A percentile compares a stretch with the other conserved stretches of the same genome.
Evolutionary conservation across 78 protist genomes (phyloP).

Genomic region (Polysphondylium violaceum): DNA sequence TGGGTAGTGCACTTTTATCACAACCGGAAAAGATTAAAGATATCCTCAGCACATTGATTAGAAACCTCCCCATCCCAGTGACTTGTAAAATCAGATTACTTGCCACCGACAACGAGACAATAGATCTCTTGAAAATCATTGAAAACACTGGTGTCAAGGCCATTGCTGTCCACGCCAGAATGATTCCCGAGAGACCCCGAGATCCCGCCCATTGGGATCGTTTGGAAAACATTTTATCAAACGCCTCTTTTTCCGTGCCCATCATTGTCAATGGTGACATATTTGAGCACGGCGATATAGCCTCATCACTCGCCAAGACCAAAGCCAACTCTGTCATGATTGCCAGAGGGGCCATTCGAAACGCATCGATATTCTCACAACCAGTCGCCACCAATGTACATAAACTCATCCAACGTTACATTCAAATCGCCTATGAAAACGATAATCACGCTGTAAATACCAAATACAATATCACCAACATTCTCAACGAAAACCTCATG

Average conservation of each 20-base stretch:
- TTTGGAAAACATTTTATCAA: conserved; percentile 29
- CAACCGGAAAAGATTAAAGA: conserved; percentile 75
- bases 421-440: neutral
- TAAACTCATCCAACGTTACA: conserved; percentile 28
- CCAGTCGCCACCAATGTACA: neutral
- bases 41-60: conserved; percentile 66
- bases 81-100: conserved; percentile 83
- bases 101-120: conserved; percentile 35
- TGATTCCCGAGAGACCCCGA: conserved; percentile 75
- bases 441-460: conserved; percentile 24
- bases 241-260: conserved; percentile 60
- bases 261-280: conserved; percentile 83
- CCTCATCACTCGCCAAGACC: conserved; percentile 1
- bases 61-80: conserved; percentile 77
- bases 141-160: conserved; percentile 80
- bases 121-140: conserved; percentile 65
- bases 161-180: conserved; percentile 78
- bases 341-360: conserved; percentile 76
- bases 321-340: conserved; percentile 72
- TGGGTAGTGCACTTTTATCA: conserved; percentile 73
- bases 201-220: conserved; percentile 79
- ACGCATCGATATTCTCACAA: conserved; percentile 40
- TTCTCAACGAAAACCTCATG: conserved; percentile 16
- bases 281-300: conserved; percentile 43
- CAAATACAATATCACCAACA: conserved; percentile 28